A percentile compares a stretch with the other conserved stretches of the same genome.
These are phyloP conservation scores for Rehmannia glutinosa DNA, from an alignment of 257 asterid species.

Conservation along the genomic window DNA sequence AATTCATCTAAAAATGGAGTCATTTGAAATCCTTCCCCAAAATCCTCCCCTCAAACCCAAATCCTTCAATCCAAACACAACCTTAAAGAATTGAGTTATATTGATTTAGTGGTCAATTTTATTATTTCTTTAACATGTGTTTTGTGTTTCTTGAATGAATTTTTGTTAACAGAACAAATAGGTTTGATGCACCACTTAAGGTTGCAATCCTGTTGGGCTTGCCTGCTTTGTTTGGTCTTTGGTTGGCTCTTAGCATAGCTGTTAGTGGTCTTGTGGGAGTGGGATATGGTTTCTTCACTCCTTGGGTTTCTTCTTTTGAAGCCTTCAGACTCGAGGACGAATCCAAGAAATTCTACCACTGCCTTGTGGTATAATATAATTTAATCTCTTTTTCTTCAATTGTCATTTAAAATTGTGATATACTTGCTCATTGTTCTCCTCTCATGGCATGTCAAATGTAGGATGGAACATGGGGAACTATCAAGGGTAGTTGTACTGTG, in stretches of 20 bases:
- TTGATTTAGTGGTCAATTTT: no score
- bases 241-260: constrained; percentile 89
- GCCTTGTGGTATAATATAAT: constrained; percentile 50
- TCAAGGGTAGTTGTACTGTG: constrained; percentile 82
- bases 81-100: no score
- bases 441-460: constrained; percentile 18
- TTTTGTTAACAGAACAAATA: constrained; percentile 63
- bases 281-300: constrained; percentile 92
- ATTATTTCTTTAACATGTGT: background rate
- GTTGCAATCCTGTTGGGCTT: constrained; percentile 66
- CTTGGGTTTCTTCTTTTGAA: constrained; percentile 90
- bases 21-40: no score
- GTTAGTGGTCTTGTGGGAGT: constrained; percentile 72
- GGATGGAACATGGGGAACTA: constrained; percentile 93
- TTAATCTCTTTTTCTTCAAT: background rate
- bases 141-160: background rate
- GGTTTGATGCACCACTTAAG: constrained; percentile 76
- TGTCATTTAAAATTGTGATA: constrained; percentile 9
- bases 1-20: no score
- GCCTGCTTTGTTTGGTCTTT: constrained; percentile 73
- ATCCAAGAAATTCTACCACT: constrained; percentile 55
- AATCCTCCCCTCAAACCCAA: no score
- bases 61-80: no score
- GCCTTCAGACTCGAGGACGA: constrained; percentile 71
- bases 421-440: background rate